phyloP scores from a whole-genome alignment of 2,329 filamentous ascomycete genomes.

The Microdochium paspali region DNA sequence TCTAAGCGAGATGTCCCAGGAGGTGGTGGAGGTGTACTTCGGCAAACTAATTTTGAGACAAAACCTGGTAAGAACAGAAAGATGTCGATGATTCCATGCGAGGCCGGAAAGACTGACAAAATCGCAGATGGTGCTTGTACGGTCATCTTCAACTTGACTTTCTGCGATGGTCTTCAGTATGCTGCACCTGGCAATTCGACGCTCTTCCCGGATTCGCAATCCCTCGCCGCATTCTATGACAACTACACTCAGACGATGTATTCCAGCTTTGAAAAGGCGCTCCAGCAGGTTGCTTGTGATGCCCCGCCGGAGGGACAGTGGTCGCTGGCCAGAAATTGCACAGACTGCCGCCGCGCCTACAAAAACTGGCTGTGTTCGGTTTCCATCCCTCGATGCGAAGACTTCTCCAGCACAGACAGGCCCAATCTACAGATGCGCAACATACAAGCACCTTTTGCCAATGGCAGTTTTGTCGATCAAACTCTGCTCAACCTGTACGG shows the following conservation, averaged over 20 bases:
- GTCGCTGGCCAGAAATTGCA: conserved; percentile 69
- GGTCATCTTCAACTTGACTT: conserved; percentile 76
- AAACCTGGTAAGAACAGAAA: conserved; percentile 54
- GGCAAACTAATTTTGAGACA: conserved; percentile 64
- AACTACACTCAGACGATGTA: conserved; percentile 60
- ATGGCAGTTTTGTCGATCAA: conserved; percentile 47
- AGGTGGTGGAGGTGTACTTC: conserved; percentile 70
- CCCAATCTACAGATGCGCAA: conserved; percentile 59
- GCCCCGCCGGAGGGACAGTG: conserved; percentile 64
- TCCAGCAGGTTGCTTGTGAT: conserved; percentile 81
- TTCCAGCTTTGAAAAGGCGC: conserved; percentile 67
- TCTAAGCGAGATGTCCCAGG: conserved; percentile 41
- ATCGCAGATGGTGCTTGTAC: conserved; percentile 47
- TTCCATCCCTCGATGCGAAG: conserved; percentile 83
- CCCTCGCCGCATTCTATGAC: conserved; percentile 70
- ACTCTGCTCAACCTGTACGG: conserved; percentile 16
- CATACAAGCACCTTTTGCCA: conserved; percentile 58
- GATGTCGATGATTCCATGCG: background rate
- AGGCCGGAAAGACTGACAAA: conserved; percentile 1
- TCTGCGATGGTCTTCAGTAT: conserved; percentile 84
- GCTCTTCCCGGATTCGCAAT: conserved; percentile 47
- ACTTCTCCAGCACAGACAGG: conserved; percentile 50
- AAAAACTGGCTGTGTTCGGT: conserved; percentile 94
- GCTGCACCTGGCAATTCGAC: conserved; percentile 75
- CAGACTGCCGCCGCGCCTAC: conserved; percentile 71